Evolutionary conservation across 2,329 filamentous ascomycete species (phyloP).

Genomic region (Alternaria sp.): DNA sequence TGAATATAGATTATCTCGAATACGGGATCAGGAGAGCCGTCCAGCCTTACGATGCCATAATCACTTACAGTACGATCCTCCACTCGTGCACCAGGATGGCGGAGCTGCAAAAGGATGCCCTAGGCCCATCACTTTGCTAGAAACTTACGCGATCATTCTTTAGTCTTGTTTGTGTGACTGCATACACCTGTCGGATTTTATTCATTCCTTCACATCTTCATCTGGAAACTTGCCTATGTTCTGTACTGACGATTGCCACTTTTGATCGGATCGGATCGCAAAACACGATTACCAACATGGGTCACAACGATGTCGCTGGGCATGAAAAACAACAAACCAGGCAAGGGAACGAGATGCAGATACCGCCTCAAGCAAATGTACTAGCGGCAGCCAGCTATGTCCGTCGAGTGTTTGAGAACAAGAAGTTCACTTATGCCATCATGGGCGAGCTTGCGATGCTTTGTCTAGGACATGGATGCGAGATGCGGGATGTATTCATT

Average conservation of each 20-base stretch:
- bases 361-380: conserved; percentile 38
- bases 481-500: conserved; percentile 43
- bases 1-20: conserved; percentile 7
- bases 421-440: conserved; percentile 43
- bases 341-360: conserved; percentile 22
- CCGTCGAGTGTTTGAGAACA: conserved; percentile 40
- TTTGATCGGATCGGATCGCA: background rate
- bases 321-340: conserved; percentile 31
- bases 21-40: conserved; percentile 11
- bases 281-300: conserved; percentile 30
- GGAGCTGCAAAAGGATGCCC: conserved; percentile 11
- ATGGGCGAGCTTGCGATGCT: conserved; percentile 44
- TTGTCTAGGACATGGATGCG: conserved; percentile 42
- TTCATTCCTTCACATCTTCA: background rate
- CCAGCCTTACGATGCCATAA: conserved; percentile 14
- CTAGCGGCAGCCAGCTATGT: conserved; percentile 41
- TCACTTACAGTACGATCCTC: conserved; percentile 12
- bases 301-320: conserved; percentile 37
- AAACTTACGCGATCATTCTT: background rate
- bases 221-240: background rate
- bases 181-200: background rate
- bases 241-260: background rate
- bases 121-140: background rate
- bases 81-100: conserved; percentile 8
- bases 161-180: background rate